phyloP scores from a whole-genome alignment of 1,139 yeast genomes.

The Blastobotrys serpentis region DNA sequence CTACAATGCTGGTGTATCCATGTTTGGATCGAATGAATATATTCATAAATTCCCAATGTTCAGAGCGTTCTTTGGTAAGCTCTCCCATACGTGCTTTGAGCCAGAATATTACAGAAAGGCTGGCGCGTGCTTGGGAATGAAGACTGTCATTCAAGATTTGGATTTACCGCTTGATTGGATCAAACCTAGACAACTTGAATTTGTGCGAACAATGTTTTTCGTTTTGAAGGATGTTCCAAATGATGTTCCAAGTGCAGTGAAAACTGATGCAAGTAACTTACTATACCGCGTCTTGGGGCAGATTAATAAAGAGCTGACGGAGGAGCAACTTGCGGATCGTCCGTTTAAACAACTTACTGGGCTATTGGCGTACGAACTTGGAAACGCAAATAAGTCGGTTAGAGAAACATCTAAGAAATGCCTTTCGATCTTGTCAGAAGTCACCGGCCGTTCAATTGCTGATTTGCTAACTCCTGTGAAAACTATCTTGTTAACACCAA shows the following conservation, averaged over 20 bases:
- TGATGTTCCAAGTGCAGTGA: constrained; percentile 80
- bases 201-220: constrained; percentile 82
- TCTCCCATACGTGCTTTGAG: constrained; percentile 88
- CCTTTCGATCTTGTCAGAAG: constrained; percentile 63
- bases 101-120: constrained; percentile 81
- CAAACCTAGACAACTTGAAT: constrained; percentile 69
- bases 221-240: constrained; percentile 88
- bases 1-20: constrained; percentile 57
- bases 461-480: constrained; percentile 81
- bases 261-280: constrained; percentile 66
- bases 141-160: constrained; percentile 66
- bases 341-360: constrained; percentile 85
- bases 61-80: constrained; percentile 72
- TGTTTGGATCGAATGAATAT: constrained; percentile 67
- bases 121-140: constrained; percentile 86
- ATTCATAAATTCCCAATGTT: constrained; percentile 73
- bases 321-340: constrained; percentile 57
- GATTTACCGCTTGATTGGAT: constrained; percentile 72
- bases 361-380: constrained; percentile 85
- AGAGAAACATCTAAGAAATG: constrained; percentile 80
- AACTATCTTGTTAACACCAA: constrained; percentile 80
- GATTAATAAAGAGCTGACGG: constrained; percentile 60
- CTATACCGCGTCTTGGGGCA: constrained; percentile 62
- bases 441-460: constrained; percentile 67
- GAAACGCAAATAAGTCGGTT: constrained; percentile 81